Evolutionary conservation across 2,329 filamentous ascomycete species (phyloP), one percentile per base, ranked within the genome.

Genomic region (Tolypocladium tropicale): DNA sequence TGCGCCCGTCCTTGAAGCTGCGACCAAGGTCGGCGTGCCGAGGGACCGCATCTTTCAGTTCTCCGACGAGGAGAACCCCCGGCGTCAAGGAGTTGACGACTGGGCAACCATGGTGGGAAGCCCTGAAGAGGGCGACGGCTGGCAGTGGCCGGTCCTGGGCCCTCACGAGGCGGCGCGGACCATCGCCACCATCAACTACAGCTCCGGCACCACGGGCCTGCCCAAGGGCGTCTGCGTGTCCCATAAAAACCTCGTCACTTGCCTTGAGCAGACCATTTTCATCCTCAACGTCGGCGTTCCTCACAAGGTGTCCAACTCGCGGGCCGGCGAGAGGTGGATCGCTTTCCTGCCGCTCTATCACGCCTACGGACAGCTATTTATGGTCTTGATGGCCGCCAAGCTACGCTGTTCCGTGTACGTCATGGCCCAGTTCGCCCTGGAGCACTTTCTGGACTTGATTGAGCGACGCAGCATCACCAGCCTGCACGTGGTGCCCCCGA

Each of bases 141-240:
- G 76, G 73, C 59, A 59, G 48, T 78, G 76, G 76, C 69, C 23
- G 59, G 43, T 48, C 3, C 25, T 48, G 25, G 43, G 43, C 7
- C 25, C 6, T 30, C 43, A 11, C 16, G 25, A 48, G 25, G 43
- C 43, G 9, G 3, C 16, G 2, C 5, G 11, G 25, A 48, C 43
- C 7, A 62, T 73, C 4, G 72, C 70, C 32, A 77, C 74, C 5
- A 74, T 80, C 60, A 79, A 79, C 61, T 79, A 77, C 65, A 76
- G 72, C 30, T 78, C 74, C 7, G 77, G 78, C 1, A 80, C 78
- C 0, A 80, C 77, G 0, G 78, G 78, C 3, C 64, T 79, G 6
- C 76, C 78, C 6, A 80, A 80, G 61, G 76, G 77, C 23, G 77
- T 80, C 4, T 74, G 73, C 60, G 70, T 79, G 32, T 75, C 74